Base-by-base conservation (phyloP, 208 protist species). In the Leishmania guyanensis region DNA sequence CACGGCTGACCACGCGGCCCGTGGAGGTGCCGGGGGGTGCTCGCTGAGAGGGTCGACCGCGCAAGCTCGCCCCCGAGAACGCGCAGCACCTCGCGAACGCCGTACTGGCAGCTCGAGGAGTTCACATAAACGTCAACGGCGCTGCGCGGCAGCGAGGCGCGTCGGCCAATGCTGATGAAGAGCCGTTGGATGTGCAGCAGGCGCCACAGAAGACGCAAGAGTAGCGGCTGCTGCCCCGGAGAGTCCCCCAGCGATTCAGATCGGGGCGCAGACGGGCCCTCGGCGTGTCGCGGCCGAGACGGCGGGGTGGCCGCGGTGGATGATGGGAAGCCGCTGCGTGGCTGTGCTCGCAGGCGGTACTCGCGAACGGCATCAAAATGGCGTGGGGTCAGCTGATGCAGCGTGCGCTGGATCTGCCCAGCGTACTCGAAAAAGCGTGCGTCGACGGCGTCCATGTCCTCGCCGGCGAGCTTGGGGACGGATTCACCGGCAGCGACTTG, bases 381-480 rank as follows among this genome's bases (percentile, higher is more conserved):
- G 2, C 53, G 77, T 14, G 87, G 64, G 5, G 80, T 86, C 33
- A 90, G 73, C 65, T 62, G 20, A 65, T 78, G 80, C 75, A 90
- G 76, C 12, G 84, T 86, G 3, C 84, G 81, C 70, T 85, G 84
- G 0, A 86, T 54, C 75, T 88, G 87, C 14, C 82, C 84, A 4
- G 87, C 84, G 58, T 81, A 84, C 66, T 88, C 84, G 68, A 79
- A 86, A 4, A 84, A 54, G 22, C 71, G 66, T n/a, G 73, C 81
- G 1, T 90, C 87, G 14, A 83, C 83, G n/a, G 70, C 77, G 29
- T 87, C 76, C 54, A 78, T 14, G 36, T 81, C 77, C 4, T 66
- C 39, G 60, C 10, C 5, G 6, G 50, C 8, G n/a, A 33, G 20
- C 6, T 46, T 1, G 0, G 26, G n/a, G 29, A 26, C 22, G 33